These are phyloP conservation scores for Lolium multiflorum DNA, from an alignment of 176 grass and related monocot genomes.

Conservation along the genomic window DNA sequence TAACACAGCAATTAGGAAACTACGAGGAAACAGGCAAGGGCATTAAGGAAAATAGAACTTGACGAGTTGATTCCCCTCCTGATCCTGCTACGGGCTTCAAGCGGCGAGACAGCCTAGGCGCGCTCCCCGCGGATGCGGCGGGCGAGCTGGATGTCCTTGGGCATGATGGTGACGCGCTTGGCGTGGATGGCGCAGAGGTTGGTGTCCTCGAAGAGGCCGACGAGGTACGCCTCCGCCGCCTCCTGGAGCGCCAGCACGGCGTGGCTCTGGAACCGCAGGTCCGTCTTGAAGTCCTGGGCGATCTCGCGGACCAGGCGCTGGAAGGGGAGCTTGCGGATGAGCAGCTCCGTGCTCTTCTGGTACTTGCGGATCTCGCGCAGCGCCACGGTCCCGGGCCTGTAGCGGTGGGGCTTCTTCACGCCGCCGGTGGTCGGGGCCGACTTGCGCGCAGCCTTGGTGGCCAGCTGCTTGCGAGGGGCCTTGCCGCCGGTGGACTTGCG, in stretches of 20 bases:
- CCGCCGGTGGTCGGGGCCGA: conserved; percentile 85
- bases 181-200: conserved; percentile 87
- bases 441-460: conserved; percentile 91
- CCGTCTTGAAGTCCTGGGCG: conserved; percentile 89
- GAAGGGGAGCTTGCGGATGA: conserved; percentile 91
- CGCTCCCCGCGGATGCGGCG: conserved; percentile 71
- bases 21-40: neutral
- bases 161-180: conserved; percentile 84
- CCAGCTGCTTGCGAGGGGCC: conserved; percentile 87
- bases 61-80: too few species aligned
- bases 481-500: conserved; percentile 88
- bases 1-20: neutral
- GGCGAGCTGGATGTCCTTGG: conserved; percentile 84
- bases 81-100: too few species aligned
- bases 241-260: conserved; percentile 87
- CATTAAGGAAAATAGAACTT: too few species aligned
- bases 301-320: conserved; percentile 53
- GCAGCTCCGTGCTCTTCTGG: conserved; percentile 97
- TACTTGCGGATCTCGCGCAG: conserved; percentile 94
- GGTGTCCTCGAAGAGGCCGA: conserved; percentile 75
- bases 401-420: conserved; percentile 26
- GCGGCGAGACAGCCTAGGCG: too few species aligned
- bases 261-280: conserved; percentile 84
- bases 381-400: conserved; percentile 58
- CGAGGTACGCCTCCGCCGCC: conserved; percentile 87